Conservation (phyloP, 2,329 filamentous ascomycete species). For the Camillea tinctor region DNA sequence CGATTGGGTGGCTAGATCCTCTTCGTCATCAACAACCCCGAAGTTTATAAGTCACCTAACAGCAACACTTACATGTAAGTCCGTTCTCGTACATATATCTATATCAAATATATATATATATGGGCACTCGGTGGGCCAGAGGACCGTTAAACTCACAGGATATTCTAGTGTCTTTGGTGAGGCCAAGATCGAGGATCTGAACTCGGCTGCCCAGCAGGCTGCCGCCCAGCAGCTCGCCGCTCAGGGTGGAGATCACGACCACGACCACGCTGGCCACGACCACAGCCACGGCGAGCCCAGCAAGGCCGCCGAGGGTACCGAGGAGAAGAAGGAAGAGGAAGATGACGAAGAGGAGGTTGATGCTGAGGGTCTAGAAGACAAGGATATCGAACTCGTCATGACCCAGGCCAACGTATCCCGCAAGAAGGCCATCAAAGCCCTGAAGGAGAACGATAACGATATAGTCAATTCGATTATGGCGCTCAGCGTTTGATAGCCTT, state of each 20-base stretch:
- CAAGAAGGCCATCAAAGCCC: constrained; percentile 98
- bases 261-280: constrained; percentile 59
- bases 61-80: constrained; percentile 99
- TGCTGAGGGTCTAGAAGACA: constrained; percentile 90
- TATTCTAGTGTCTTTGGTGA: constrained; percentile 88
- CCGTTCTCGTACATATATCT: background rate
- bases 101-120: too few relatives aligned
- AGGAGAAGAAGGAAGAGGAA: constrained; percentile 74
- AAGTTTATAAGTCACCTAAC: constrained; percentile 98
- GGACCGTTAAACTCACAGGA: constrained; percentile 12
- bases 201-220: constrained; percentile 94
- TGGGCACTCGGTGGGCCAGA: background rate
- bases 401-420: constrained; percentile 93
- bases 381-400: constrained; percentile 99
- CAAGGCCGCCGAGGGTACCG: constrained; percentile 59
- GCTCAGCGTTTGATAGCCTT: constrained; percentile 68
- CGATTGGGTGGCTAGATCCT: constrained; percentile 66
- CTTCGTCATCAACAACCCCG: constrained; percentile 99
- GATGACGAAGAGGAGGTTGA: constrained; percentile 97
- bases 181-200: constrained; percentile 99
- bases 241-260: constrained; percentile 59
- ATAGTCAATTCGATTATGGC: constrained; percentile 99
- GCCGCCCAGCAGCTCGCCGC: constrained; percentile 93
- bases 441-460: constrained; percentile 99
- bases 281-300: constrained; percentile 70